Conservation (phyloP, 352 stramenopile species). For the Globisporangium alternatum region DNA sequence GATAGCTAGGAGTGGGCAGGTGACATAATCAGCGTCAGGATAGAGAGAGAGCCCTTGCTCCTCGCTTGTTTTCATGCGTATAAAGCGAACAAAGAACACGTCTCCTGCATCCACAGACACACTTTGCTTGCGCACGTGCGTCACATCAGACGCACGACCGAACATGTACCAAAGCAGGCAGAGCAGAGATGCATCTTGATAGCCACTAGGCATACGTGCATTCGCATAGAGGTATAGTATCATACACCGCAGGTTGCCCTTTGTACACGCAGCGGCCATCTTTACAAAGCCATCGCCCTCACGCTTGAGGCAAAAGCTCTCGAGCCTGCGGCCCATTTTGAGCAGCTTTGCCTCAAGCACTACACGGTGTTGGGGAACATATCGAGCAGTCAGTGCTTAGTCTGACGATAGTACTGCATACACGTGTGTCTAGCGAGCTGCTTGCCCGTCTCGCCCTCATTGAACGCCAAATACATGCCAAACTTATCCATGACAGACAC, state of each 20-base stretch:
- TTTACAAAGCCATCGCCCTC: not conserved
- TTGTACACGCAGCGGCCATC: too few species aligned
- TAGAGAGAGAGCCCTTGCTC: constrained; percentile 2
- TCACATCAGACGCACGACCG: not conserved
- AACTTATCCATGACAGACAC: too few species aligned
- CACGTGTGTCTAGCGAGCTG: too few species aligned
- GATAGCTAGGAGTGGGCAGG: not conserved
- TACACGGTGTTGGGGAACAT: not conserved
- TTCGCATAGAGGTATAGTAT: not conserved
- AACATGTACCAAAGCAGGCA: not conserved
- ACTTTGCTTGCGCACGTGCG: not conserved
- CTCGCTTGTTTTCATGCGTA: constrained; percentile 1
- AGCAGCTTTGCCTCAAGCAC: not conserved
- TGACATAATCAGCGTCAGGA: not conserved
- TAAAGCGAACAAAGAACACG: constrained; percentile 1
- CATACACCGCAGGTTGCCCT: not conserved
- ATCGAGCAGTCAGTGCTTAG: too few species aligned
- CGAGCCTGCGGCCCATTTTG: not conserved
- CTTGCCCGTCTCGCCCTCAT: too few species aligned
- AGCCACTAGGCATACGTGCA: not conserved
- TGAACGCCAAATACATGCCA: too few species aligned
- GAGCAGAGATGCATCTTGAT: not conserved
- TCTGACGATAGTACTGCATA: too few species aligned
- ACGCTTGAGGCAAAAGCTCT: not conserved
- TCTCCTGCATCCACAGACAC: constrained; percentile 1